These are phyloP conservation scores for Henningerozyma blattae DNA, from an alignment of 805 yeast species.

Conservation along the genomic window DNA sequence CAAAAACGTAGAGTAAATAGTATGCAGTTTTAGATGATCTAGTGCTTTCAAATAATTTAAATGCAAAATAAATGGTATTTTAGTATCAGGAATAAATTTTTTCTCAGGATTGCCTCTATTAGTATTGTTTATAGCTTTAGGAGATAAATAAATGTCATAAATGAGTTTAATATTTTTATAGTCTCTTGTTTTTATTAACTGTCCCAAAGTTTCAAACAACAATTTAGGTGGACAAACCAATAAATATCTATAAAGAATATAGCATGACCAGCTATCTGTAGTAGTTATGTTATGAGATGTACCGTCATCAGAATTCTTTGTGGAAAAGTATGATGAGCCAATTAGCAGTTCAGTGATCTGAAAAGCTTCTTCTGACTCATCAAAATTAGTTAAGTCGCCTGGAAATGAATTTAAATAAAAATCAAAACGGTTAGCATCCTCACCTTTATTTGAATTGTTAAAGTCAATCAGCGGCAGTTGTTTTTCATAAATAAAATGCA, in stretches of 20 bases:
- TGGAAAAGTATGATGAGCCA: background rate
- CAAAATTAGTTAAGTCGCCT: background rate
- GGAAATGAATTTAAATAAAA: background rate
- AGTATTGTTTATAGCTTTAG: too few species aligned
- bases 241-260: constrained; percentile 13
- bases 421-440: background rate
- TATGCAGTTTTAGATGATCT: constrained; percentile 4
- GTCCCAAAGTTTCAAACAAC: constrained; percentile 3
- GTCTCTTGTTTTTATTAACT: constrained; percentile 12
- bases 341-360: background rate
- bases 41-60: constrained; percentile 9
- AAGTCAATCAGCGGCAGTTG: constrained; percentile 8
- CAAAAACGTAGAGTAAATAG: constrained; percentile 21
- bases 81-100: constrained; percentile 1
- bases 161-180: constrained; percentile 4
- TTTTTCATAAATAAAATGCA: constrained; percentile 11
- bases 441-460: background rate
- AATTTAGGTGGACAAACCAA: constrained; percentile 10
- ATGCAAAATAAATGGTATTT: constrained; percentile 6
- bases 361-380: background rate
- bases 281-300: background rate
- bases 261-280: constrained; percentile 13
- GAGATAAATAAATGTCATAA: constrained; percentile 8
- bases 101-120: background rate
- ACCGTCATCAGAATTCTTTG: background rate